Evolutionary conservation across 441 rosid species (phyloP), one percentile per base, ranked within the genome.

Genomic region (Euphorbia corollata): DNA sequence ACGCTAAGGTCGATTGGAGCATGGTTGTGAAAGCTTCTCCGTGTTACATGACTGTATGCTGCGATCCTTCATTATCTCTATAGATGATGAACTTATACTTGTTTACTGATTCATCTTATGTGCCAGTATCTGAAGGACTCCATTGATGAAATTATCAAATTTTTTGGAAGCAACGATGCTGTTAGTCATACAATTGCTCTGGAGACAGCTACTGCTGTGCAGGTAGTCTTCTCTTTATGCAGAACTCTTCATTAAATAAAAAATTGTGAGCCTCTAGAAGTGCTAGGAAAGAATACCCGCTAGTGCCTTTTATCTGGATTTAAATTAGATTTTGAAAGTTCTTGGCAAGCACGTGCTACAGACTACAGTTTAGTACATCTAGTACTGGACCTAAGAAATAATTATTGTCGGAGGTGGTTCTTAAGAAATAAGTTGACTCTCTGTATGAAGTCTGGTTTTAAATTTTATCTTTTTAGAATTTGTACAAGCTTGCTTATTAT

Each of bases 151-250:
- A 87, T 96, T 65, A 71, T 89, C 74, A 85, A 89, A 43, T 96
- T 96, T 78, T 96, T 96, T 80, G 92, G 84, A 78, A 89, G 85
- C 77, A 86, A 84, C 72, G 77, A 87, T 64, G 93, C 82, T 59
- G 90, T 89, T 72, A 92, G 98, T 82, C 97, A 86, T 79, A 84
- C 91, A 61, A 75, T 92, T 78, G 99, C 99, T 61, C 78, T 90
- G 82, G 99, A 96, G 82, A 89, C 99, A 79, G 99, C 96, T 64
- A 90, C 97, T 65, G 96, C 97, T 68, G 90, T 96, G 71, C 97
- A 96, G 99, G 99, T 92, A 74, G 79, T 74, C 41, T 36, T 69
- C 65, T 59, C 34, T 63, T 73, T 43, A 30, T 69, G 57, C 34
- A 8, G 20, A 55, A 18, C 11, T 72, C 68, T 74, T 67, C 8